Evolutionary conservation across 257 asterid genomes (phyloP), one percentile per base, ranked within the genome.

Genomic region (Parsonsia alboflavescens): DNA sequence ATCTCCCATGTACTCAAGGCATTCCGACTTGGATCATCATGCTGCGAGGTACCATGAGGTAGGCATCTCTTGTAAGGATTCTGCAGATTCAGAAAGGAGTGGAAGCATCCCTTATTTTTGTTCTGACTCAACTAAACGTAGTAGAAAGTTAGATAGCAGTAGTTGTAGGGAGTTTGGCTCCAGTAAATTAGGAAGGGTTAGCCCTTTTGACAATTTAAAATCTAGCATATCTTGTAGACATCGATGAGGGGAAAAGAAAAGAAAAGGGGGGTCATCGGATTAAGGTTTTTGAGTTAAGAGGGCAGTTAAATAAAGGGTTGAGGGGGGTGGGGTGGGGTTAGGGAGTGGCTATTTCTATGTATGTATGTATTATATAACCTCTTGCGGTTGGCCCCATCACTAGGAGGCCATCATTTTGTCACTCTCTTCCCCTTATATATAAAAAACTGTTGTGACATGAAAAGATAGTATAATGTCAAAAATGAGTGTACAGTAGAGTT

Each of bases 1-100:
- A 24, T 85, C 92, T n/a, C 86, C 90, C 26, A 58, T 83, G 74
- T 82, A 76, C 54, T 73, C 75, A 0, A 84, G 90, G 81, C 86
- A 79, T 76, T 79, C 88, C 7, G 83, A 90, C 72, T 45, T 77
- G 78, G 89, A 82, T 65, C 82, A 80, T 12, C 75, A 81, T 78
- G 78, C 89, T 15, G 77, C 84, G 2, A 80, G 73, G 17, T 75
- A 68, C 54, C 69, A 84, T 0, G 84, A 77, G 70, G 48, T 75
- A 4, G 61, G 80, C 57, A 63, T 75, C 26, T 75, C 70, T n/a
- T 48, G 77, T 10, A 54, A 70, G 0, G 76, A 69, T 56, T 56
- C 75, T 66, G 72, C 74, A 58, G 84, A 79, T n/a, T 71, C 84
- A 41, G 68, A 41, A 36, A 39, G 80, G 66, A 73, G 76, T 65